These are phyloP conservation scores for Oryza punctata DNA, from an alignment of 176 grass and related monocot species.

Conservation along the genomic window DNA sequence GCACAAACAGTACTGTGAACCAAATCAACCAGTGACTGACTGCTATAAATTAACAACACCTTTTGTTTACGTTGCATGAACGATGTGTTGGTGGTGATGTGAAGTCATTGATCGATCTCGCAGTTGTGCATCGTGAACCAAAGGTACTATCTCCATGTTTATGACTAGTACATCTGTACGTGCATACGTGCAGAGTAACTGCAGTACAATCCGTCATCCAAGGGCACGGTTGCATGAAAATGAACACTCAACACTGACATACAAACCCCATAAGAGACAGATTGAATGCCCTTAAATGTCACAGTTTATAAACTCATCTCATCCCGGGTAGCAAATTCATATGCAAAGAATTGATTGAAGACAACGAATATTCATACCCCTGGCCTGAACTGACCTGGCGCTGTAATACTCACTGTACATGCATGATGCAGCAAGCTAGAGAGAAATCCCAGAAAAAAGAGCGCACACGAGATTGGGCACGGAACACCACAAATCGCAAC, in stretches of 20 bases:
- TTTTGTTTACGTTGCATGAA: neutral
- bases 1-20: neutral
- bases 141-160: neutral
- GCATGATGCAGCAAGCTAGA: too few relatives aligned
- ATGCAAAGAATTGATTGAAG: neutral
- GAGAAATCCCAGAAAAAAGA: neutral
- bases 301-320: neutral
- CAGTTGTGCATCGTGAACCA: neutral
- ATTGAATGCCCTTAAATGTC: neutral
- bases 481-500: neutral
- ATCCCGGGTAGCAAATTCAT: neutral
- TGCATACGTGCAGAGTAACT: neutral
- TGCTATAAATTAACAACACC: neutral
- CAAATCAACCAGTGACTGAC: neutral
- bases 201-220: neutral
- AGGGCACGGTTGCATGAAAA: neutral
- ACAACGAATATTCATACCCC: neutral
- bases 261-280: neutral
- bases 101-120: neutral
- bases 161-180: neutral
- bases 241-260: neutral
- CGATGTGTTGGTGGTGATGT: neutral
- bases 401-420: neutral
- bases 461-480: neutral
- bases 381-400: neutral